These are phyloP conservation scores for Lichenothelia convexa DNA, from an alignment of 495 filamentous ascomycete genomes.

Conservation along the genomic window DNA sequence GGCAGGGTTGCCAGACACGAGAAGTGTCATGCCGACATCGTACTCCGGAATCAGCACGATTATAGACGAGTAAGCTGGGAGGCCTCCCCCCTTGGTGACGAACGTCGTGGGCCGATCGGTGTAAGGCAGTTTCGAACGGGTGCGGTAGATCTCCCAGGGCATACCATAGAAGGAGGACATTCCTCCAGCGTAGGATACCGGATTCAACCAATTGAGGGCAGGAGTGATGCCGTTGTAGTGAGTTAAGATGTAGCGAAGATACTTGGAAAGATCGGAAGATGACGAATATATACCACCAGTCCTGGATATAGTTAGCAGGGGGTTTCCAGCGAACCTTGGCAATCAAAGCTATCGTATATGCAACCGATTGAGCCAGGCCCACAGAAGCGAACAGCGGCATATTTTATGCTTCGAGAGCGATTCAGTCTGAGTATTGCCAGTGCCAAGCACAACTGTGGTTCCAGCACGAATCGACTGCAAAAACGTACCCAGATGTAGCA, in stretches of 20 bases:
- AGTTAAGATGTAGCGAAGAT: constrained; percentile 17
- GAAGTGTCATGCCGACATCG: constrained; percentile 18
- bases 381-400: no score
- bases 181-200: constrained; percentile 10
- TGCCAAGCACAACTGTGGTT: no score
- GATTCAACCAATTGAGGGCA: constrained; percentile 18
- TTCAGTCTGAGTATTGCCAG: no score
- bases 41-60: constrained; percentile 19
- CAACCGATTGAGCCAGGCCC: no score
- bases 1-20: constrained; percentile 10
- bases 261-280: constrained; percentile 15
- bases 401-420: no score
- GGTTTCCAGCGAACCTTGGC: no score
- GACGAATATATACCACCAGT: constrained; percentile 21
- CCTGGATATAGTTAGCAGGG: no score
- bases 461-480: no score
- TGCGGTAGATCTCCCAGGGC: constrained; percentile 22
- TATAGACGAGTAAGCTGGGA: constrained; percentile 14
- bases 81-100: constrained; percentile 17
- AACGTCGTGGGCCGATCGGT: constrained; percentile 14
- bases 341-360: no score
- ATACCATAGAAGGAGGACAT: constrained; percentile 18
- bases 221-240: constrained; percentile 19
- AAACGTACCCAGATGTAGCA: no score
- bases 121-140: constrained; percentile 11